Conservation (phyloP, 129 eudicot genomes). For the Arctium minus region DNA sequence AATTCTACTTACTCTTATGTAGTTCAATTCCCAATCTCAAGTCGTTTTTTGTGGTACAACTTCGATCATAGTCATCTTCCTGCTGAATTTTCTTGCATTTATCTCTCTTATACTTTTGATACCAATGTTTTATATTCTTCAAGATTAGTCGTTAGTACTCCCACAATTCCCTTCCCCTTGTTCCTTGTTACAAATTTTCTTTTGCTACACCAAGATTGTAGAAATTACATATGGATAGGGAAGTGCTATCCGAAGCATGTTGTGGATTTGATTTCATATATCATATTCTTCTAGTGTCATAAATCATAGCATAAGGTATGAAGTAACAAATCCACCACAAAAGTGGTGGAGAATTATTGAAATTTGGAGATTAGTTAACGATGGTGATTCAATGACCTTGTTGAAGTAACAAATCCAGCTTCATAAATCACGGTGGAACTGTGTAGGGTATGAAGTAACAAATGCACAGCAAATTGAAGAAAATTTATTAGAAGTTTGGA, state of each 20-base stretch:
- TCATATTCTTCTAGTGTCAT: neutral
- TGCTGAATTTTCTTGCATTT: neutral
- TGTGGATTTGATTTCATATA: neutral
- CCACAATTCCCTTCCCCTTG: neutral
- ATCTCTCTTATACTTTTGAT: neutral
- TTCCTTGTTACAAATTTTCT: neutral
- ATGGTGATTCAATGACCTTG: neutral
- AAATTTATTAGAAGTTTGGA: neutral
- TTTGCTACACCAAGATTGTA: neutral
- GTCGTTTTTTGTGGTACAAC: neutral
- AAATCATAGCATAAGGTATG: neutral
- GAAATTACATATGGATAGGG: conserved; percentile 1
- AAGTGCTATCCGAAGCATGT: neutral
- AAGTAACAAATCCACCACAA: conserved; percentile 2
- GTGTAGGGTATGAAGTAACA: neutral
- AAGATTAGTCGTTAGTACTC: neutral
- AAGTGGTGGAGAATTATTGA: neutral
- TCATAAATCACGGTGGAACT: neutral
- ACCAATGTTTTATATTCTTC: neutral
- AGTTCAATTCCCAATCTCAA: neutral
- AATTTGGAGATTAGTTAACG: neutral
- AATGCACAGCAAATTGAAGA: neutral
- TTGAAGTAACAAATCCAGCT: neutral
- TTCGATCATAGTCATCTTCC: neutral
- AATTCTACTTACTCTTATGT: neutral